Base-by-base conservation (phyloP, 352 stramenopile species). In the Phytophthora meadii region DNA sequence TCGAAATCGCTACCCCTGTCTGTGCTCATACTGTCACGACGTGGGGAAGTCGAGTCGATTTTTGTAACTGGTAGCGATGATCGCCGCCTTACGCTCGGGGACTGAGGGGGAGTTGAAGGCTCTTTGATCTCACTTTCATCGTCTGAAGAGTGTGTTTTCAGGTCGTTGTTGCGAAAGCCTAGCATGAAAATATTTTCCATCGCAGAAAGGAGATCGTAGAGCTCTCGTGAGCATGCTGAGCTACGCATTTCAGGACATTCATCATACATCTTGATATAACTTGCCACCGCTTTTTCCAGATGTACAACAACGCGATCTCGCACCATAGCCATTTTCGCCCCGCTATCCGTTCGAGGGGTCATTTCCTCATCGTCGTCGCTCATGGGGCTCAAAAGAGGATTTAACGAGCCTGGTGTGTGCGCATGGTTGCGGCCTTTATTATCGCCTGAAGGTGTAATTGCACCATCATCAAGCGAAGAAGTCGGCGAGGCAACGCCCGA, bases 151-250 rank as follows among this genome's bases (percentile, higher is more conserved):
- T 19, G 36, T 17, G 36, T 14, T 22, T 50, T 68, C 17, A 37
- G 61, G 54, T 68, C 53, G 7, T 70, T 56, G 41, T 72, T 68
- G 10, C 59, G 66, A 61, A 82, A 92, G 5, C 86, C 86, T 11
- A 94, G 53, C 78, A 91, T 83, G 5, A 89, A 75, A 1, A 89
- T 55, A 56, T 89, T 80, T 71, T 94, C 86, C 32, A 94, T 62
- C 5, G 84, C 81, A 12, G 74, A 84, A 8, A 94, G 47, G 28
- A 94, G 65, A 65, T 88, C 84, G 54, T 87, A 90, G 5, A 92
- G 61, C 54, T 94, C 86, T 22, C 79, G 67, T 0, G 83, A 90
- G 5, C 84, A 70, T 22, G 77, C 72, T 27, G 86, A 94, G 25
- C 54, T 88, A 22, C 75, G 77, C 82, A 92, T 90, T 59, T 92